Base-by-base conservation (phyloP, 331 rosid species). In the Pyrus hybrid region DNA sequence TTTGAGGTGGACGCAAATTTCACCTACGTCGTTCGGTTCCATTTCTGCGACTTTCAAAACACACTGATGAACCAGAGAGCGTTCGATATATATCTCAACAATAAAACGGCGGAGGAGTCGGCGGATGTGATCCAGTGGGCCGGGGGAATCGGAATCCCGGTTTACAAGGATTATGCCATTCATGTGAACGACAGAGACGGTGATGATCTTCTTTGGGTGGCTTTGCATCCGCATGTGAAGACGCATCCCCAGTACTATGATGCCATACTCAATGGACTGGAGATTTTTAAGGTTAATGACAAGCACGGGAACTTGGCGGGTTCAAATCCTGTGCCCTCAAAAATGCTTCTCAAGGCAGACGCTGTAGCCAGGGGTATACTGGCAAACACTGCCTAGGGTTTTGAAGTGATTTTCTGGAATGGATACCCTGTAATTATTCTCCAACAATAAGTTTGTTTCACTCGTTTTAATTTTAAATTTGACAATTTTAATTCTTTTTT, bases 51-150 rank as follows among this genome's bases (percentile, higher is more conserved):
- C 53, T 56, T 86, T 17, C 53, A 75, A 12, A 14, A 41, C 9
- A 74, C 65, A 41, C 72, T 54, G 76, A 30, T 43, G 20, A 86
- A 86, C 35, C 80, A 83, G 79, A 80, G 87, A 67, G 80, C 70
- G 73, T 86, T 86, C 70, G 76, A 80, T 33, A 86, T 86, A 43
- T 86, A 11, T 33, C 72, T 86, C 68, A 86, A 83, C 79, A 83
- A 86, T 63, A 79, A 25, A 69, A 83, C 85, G 32, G 85, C 83
- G 16, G 76, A 80, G 66, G 71, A 4, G 16, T 25, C 23, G 17
- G 89, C 82, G 0, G 87, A 86, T 60, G 87, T 86, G 63, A 78
- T 83, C 41, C 87, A 33, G 3, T 86, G 87, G 89, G 37, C 83
- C 2, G 78, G 82, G 4, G 74, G 76, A 2, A 43, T 18, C 45